Conservation (phyloP, 2,329 filamentous ascomycete species). For the Chrysoporthe cubensis region DNA sequence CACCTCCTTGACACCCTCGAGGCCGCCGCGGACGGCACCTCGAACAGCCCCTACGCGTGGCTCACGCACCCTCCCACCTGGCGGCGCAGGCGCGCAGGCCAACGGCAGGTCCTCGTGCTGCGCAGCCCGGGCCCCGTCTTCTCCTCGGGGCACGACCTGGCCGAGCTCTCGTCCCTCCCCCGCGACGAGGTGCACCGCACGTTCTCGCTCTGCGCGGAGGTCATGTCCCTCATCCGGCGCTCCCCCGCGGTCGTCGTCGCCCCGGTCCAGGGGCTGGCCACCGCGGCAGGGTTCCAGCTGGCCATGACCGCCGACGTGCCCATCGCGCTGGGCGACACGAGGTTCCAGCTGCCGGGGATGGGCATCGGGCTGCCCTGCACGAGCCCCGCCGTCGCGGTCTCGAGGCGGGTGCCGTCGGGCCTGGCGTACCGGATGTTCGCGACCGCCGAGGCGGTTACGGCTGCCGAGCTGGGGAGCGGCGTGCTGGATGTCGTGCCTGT, state of each 20-base stretch:
- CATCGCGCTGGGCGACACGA: conserved; percentile 30
- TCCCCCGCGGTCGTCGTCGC: conserved; percentile 39
- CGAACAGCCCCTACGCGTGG: conserved; percentile 33
- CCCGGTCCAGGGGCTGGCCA: conserved; percentile 38
- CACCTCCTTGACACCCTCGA: conserved; percentile 29
- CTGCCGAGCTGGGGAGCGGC: conserved; percentile 32
- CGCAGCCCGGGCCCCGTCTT: conserved; percentile 38
- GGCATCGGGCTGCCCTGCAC: conserved; percentile 39
- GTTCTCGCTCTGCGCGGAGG: conserved; percentile 38
- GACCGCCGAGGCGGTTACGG: conserved; percentile 35
- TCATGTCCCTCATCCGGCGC: conserved; percentile 39
- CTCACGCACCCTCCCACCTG: conserved; percentile 35
- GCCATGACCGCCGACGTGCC: conserved; percentile 38
- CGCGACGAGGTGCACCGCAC: conserved; percentile 29
- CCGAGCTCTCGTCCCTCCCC: conserved; percentile 32
- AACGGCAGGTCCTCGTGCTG: conserved; percentile 40
- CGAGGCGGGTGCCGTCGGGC: conserved; percentile 33
- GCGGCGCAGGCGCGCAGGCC: conserved; percentile 29
- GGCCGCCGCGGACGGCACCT: not conserved
- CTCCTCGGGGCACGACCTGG: conserved; percentile 39
- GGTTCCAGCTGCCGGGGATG: conserved; percentile 36
- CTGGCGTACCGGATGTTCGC: conserved; percentile 38
- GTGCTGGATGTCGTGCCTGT: conserved; percentile 35
- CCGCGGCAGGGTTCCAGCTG: conserved; percentile 40
- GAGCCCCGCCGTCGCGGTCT: conserved; percentile 36